A percentile compares a stretch with the other conserved stretches of the same genome.
Evolutionary conservation across 352 stramenopile species (phyloP).

Genomic region (Globisporangium barbulae): DNA sequence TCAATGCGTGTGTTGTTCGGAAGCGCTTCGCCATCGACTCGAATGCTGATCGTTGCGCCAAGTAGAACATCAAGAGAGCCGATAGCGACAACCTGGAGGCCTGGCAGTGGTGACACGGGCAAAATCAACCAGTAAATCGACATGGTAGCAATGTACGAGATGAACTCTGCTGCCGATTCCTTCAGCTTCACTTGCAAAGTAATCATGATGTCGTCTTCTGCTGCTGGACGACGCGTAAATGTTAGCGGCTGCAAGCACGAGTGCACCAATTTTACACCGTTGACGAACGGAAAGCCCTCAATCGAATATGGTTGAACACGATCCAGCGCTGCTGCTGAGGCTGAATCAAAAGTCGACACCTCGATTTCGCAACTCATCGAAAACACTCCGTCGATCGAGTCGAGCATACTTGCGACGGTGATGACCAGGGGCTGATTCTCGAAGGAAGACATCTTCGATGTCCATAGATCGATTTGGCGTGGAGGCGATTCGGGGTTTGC

Average conservation of each 20-base stretch:
- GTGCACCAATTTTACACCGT: conserved; percentile 5
- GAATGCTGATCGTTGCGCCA: conserved; percentile 4
- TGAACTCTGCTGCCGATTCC: neutral
- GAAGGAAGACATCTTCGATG: neutral
- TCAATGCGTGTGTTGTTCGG: conserved; percentile 7
- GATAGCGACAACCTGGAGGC: neutral
- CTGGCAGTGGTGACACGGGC: neutral
- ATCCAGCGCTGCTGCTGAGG: neutral
- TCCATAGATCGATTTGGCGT: conserved; percentile 6
- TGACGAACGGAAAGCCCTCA: neutral
- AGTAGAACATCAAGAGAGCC: conserved; percentile 8
- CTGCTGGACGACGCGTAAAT: neutral
- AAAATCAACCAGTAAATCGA: conserved; percentile 22
- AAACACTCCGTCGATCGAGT: neutral
- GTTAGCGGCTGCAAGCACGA: conserved; percentile 8
- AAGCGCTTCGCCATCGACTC: neutral
- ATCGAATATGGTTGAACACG: neutral
- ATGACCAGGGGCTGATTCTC: neutral
- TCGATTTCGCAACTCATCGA: conserved; percentile 8
- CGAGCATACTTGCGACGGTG: conserved; percentile 4
- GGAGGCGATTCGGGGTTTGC: neutral
- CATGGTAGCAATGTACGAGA: conserved; percentile 12
- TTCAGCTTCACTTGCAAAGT: conserved; percentile 15
- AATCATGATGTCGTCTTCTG: neutral
- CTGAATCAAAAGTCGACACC: conserved; percentile 8